These are phyloP conservation scores for Dinochytrium kinnereticum DNA, from an alignment of 371 early-diverging fungal species.

Conservation along the genomic window DNA sequence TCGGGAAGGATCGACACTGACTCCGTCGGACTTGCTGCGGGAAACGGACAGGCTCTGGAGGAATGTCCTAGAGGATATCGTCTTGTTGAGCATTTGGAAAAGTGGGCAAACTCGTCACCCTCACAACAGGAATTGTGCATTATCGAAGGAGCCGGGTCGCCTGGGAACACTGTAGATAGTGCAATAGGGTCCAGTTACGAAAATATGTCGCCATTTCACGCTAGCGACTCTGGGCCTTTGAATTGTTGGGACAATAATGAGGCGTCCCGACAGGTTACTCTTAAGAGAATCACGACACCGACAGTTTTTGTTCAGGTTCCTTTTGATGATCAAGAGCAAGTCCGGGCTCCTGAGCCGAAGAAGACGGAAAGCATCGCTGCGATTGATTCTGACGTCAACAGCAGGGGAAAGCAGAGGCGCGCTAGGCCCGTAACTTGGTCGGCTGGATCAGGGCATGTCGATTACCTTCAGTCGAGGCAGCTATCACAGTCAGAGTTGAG, in stretches of 20 bases:
- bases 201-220: slow-evolving; percentile 13
- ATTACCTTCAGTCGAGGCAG: background rate
- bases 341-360: background rate
- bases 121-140: background rate
- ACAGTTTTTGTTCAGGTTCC: slow-evolving; percentile 4
- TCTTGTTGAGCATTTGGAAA: background rate
- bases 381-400: background rate
- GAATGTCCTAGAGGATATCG: background rate
- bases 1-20: too few species aligned
- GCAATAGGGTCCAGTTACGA: slow-evolving; percentile 5
- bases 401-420: background rate
- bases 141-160: background rate
- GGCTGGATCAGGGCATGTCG: slow-evolving; percentile 2
- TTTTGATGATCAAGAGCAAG: background rate
- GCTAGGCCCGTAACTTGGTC: slow-evolving; percentile 22
- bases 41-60: too few species aligned
- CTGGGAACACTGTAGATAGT: background rate
- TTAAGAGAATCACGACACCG: background rate
- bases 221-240: too few species aligned
- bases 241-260: too few species aligned
- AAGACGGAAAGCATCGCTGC: background rate
- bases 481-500: background rate
- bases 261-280: too few species aligned
- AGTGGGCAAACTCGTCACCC: background rate
- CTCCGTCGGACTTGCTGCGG: too few species aligned